Evolutionary conservation across 176 grass and related monocot species (phyloP).

Genomic region (Oryza coarctata): DNA sequence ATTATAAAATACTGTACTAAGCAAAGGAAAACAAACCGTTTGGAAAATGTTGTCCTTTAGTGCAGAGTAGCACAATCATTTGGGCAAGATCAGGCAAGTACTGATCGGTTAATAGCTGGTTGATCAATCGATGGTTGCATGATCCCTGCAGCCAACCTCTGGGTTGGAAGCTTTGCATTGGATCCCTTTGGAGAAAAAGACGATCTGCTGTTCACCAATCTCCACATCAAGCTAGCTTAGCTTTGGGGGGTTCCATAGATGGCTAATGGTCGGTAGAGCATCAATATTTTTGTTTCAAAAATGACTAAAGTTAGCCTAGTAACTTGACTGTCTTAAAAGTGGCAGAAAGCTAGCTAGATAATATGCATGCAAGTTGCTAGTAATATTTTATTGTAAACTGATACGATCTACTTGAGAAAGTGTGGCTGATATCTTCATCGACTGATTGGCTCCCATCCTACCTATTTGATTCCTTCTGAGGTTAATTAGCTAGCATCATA

Average conservation of each 20-base stretch:
- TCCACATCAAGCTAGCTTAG: background rate
- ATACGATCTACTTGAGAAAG: background rate
- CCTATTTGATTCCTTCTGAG: background rate
- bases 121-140: background rate
- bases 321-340: background rate
- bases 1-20: too few relatives aligned
- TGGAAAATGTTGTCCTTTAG: background rate
- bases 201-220: background rate
- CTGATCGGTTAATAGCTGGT: background rate
- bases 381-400: background rate
- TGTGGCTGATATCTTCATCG: background rate
- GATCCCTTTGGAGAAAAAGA: background rate
- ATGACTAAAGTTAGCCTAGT: background rate
- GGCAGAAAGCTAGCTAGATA: background rate
- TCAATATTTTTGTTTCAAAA: background rate
- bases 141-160: background rate
- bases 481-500: background rate
- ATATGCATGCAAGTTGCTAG: background rate
- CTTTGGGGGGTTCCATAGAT: background rate
- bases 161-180: background rate
- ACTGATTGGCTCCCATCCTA: background rate
- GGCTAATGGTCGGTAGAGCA: background rate
- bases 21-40: too few relatives aligned
- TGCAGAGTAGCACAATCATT: background rate
- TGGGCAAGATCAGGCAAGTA: background rate